phyloP scores from a whole-genome alignment of 345 rosid genomes.

The Populus ilicifolia region DNA sequence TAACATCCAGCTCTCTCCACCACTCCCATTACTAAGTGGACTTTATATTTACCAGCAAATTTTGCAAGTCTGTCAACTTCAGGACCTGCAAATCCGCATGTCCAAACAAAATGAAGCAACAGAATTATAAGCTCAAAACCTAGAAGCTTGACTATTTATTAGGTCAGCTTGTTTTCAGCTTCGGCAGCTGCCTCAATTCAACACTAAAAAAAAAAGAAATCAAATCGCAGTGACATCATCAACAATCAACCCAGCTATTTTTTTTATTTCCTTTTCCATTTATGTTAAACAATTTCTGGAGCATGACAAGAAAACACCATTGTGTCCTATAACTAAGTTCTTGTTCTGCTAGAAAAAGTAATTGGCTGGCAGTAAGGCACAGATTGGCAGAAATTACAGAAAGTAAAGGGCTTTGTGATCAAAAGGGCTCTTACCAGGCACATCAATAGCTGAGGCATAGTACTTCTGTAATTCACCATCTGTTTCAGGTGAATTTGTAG shows the following conservation, averaged over 20 bases:
- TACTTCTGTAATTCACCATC: conserved; percentile 6
- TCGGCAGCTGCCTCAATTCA: not conserved
- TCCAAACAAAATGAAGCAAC: not conserved
- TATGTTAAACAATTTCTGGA: not conserved
- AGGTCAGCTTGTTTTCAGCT: not conserved
- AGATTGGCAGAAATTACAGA: not conserved
- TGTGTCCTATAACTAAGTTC: not conserved
- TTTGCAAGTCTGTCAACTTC: conserved; percentile 19
- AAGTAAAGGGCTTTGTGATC: not conserved
- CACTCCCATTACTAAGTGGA: conserved; percentile 25
- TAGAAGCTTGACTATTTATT: not conserved
- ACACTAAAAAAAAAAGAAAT: not conserved
- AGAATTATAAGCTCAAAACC: not conserved
- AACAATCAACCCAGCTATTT: not conserved
- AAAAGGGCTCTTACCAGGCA: conserved; percentile 19
- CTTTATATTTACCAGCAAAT: conserved; percentile 16
- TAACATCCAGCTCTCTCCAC: conserved; percentile 18
- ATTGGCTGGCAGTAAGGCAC: not conserved
- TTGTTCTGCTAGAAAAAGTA: not conserved
- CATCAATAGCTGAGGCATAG: conserved; percentile 17
- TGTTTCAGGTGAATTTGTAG: not conserved
- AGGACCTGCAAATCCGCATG: conserved; percentile 12
- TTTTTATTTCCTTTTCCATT: not conserved
- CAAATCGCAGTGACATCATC: not conserved
- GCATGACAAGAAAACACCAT: not conserved